Evolutionary conservation across 306 rosid species (phyloP).

Genomic region (Trichosanthes cucumerina): DNA sequence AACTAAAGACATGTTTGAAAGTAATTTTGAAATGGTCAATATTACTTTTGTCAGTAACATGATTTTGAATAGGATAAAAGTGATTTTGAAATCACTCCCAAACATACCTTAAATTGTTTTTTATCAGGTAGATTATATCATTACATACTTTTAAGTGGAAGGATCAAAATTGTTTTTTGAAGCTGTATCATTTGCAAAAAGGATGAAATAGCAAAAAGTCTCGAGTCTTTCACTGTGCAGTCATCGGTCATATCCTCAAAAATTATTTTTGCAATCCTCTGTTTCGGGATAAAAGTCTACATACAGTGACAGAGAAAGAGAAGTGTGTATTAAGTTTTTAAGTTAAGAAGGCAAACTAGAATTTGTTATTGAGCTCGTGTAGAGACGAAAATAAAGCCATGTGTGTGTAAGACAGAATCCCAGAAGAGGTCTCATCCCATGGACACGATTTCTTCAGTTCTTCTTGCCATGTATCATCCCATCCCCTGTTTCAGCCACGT

Average conservation of each 20-base stretch:
- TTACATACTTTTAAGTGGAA: no score
- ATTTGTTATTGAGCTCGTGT: conserved; percentile 21
- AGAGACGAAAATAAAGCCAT: conserved; percentile 40
- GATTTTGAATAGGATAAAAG: no score
- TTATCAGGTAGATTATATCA: no score
- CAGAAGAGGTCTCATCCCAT: conserved; percentile 25
- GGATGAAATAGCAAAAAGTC: no score
- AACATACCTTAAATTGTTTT: no score
- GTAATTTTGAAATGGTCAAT: no score
- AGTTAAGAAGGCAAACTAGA: background rate
- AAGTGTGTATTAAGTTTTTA: background rate
- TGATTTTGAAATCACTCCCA: no score
- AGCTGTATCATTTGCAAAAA: no score
- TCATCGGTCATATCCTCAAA: background rate
- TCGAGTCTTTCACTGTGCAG: background rate
- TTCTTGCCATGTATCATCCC: conserved; percentile 56
- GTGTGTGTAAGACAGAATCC: conserved; percentile 43
- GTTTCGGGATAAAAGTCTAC: background rate
- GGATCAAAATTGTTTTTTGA: no score
- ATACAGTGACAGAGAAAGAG: background rate
- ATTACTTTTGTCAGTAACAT: no score
- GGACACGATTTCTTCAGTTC: conserved; percentile 56
- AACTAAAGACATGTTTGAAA: no score
- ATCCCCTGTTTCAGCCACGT: conserved; percentile 50
- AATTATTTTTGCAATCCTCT: background rate